Evolutionary conservation across 2,329 filamentous ascomycete genomes (phyloP).

Genomic region (Chaetoscypha palmicola): DNA sequence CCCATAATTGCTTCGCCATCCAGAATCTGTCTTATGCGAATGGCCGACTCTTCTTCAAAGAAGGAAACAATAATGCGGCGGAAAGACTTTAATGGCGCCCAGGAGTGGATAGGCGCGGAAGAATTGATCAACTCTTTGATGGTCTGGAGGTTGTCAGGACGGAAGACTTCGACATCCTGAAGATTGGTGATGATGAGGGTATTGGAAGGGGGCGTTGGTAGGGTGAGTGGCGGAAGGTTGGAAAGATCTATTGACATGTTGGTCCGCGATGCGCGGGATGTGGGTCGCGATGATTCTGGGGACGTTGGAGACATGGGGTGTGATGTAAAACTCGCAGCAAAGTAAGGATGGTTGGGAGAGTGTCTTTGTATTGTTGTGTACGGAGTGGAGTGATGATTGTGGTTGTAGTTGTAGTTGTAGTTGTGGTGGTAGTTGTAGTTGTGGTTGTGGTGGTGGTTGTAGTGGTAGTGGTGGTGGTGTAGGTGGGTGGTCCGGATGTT

Average conservation of each 20-base stretch:
- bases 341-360: conserved; percentile 3
- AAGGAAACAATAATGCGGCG: conserved; percentile 76
- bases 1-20: conserved; percentile 70
- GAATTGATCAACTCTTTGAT: conserved; percentile 65
- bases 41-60: conserved; percentile 61
- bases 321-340: neutral
- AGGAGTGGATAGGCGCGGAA: conserved; percentile 68
- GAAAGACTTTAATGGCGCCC: conserved; percentile 76
- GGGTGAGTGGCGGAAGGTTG: conserved; percentile 58
- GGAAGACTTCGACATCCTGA: conserved; percentile 65
- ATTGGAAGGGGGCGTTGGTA: conserved; percentile 72
- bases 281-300: conserved; percentile 21
- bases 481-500: neutral
- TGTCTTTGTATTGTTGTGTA: neutral
- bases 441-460: too few species aligned
- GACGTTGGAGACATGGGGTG: conserved; percentile 21
- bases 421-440: too few species aligned
- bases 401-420: too few species aligned
- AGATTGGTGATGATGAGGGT: conserved; percentile 82
- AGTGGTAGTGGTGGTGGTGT: neutral
- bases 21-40: conserved; percentile 63
- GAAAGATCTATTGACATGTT: conserved; percentile 66
- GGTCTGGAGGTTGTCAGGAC: conserved; percentile 63
- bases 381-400: neutral
- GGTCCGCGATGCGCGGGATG: conserved; percentile 30